Conservation (phyloP, 78 protist species). For the Emiliania huxleyi region DNA sequence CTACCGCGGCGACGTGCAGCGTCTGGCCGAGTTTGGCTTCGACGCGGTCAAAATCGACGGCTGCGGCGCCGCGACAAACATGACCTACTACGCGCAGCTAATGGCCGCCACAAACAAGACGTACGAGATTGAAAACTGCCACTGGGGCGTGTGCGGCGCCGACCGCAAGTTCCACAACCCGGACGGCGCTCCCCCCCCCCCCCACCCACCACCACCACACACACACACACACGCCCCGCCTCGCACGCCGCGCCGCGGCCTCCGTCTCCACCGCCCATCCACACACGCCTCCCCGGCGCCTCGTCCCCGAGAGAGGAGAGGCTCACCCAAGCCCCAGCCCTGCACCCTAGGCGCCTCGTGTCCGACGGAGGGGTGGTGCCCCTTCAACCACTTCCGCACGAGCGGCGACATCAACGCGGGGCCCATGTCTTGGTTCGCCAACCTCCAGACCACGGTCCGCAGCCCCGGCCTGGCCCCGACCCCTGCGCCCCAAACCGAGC, state of each 20-base stretch:
- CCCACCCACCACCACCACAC: not conserved
- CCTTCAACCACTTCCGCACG: not conserved
- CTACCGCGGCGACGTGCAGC: slow-evolving; percentile 27
- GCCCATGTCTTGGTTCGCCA: not conserved
- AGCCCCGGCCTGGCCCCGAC: too few species aligned
- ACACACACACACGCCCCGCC: not conserved
- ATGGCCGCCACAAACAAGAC: not conserved
- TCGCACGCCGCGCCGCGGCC: too few species aligned
- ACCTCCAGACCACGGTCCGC: slow-evolving; percentile 18
- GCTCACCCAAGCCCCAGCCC: too few species aligned
- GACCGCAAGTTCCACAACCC: not conserved
- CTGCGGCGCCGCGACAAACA: slow-evolving; percentile 23
- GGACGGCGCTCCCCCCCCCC: too few species aligned
- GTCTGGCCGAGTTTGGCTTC: not conserved
- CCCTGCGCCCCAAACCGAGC: too few species aligned
- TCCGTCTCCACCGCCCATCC: too few species aligned
- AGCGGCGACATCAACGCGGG: not conserved
- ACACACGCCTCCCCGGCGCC: too few species aligned
- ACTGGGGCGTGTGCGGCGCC: slow-evolving; percentile 47
- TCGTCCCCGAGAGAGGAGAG: too few species aligned
- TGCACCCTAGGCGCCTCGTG: too few species aligned
- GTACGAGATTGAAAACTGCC: slow-evolving; percentile 53
- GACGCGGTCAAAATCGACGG: slow-evolving; percentile 57
- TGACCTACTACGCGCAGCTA: slow-evolving; percentile 38
- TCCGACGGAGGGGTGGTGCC: not conserved